Evolutionary conservation across 371 early-diverging fungal species (phyloP).

Genomic region (Saksenaea oblongispora): DNA sequence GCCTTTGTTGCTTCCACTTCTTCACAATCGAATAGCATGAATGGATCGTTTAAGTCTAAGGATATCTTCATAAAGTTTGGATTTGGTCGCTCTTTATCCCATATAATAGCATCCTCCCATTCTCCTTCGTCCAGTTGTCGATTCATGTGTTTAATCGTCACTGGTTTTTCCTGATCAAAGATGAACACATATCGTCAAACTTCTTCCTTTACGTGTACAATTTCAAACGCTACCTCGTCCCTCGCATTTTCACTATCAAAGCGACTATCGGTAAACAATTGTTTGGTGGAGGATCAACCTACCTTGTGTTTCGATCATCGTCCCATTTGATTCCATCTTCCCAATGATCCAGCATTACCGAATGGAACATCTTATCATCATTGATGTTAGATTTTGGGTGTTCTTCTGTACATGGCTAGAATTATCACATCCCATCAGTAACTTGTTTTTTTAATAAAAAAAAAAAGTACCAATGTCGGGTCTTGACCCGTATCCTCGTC

Average conservation of each 20-base stretch:
- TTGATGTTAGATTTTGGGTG: slow-evolving; percentile 13
- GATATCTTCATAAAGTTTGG: slow-evolving; percentile 63
- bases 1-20: slow-evolving; percentile 55
- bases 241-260: background rate
- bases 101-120: slow-evolving; percentile 74
- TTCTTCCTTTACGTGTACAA: background rate
- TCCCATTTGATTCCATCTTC: slow-evolving; percentile 86
- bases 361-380: slow-evolving; percentile 47
- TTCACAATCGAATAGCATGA: slow-evolving; percentile 72
- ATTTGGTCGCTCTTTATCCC: slow-evolving; percentile 70
- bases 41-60: slow-evolving; percentile 75
- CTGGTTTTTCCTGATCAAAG: background rate
- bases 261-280: background rate
- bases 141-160: slow-evolving; percentile 46
- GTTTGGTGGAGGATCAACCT: background rate
- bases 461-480: background rate
- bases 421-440: no score
- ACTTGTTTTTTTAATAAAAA: no score
- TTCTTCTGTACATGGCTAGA: background rate
- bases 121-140: slow-evolving; percentile 62
- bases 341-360: slow-evolving; percentile 80
- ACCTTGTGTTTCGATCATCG: slow-evolving; percentile 29
- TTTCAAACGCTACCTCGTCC: background rate
- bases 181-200: background rate
- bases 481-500: slow-evolving; percentile 26